Conservation (phyloP, 2,329 filamentous ascomycete species). For the Diaporthe longicolla region DNA sequence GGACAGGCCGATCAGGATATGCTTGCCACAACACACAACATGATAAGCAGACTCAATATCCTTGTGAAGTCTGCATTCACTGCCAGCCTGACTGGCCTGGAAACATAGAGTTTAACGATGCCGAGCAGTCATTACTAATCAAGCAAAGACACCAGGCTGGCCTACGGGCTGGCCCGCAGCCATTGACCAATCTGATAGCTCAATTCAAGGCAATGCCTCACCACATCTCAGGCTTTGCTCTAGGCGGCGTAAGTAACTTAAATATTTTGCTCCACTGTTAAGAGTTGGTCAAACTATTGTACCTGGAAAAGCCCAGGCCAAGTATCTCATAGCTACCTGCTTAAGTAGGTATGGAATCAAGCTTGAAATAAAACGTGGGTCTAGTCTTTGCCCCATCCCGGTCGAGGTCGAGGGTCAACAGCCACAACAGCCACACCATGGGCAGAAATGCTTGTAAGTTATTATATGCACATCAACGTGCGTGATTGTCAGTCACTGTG, state of each 20-base stretch:
- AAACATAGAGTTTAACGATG: not conserved
- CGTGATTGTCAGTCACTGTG: not conserved
- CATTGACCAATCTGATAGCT: conserved; percentile 22
- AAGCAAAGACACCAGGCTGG: not conserved
- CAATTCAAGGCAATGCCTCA: not conserved
- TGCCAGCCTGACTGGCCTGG: not conserved
- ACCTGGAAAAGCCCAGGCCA: too few species aligned
- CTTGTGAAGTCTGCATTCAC: not conserved
- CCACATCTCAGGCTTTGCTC: not conserved
- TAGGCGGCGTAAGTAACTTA: too few species aligned
- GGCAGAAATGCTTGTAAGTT: not conserved
- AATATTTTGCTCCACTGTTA: too few species aligned
- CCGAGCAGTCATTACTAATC: not conserved
- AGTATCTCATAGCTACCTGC: not conserved
- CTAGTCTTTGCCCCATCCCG: not conserved
- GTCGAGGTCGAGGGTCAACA: not conserved
- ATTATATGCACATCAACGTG: not conserved
- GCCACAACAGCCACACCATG: not conserved
- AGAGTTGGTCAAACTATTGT: too few species aligned
- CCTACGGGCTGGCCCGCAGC: conserved; percentile 24
- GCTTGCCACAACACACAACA: not conserved
- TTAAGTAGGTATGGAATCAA: not conserved
- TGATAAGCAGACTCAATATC: not conserved
- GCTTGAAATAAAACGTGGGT: not conserved
- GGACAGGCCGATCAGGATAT: not conserved